Evolutionary conservation across 1,139 yeast genomes (phyloP).

Genomic region (Taiozyma sp.): DNA sequence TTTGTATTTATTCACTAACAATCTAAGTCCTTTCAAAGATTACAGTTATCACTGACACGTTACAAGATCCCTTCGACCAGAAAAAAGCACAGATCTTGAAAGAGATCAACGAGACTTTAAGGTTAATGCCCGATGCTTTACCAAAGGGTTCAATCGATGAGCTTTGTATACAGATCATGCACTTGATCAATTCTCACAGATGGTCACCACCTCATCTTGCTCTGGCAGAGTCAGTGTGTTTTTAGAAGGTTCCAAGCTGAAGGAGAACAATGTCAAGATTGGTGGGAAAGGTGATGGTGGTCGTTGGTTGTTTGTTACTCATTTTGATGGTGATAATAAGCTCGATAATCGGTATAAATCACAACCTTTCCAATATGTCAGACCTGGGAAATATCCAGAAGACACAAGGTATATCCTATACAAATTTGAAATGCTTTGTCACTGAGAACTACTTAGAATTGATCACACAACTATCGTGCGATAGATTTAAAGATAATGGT

Average conservation of each 20-base stretch:
- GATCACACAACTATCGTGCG: conserved; percentile 45
- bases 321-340: conserved; percentile 49
- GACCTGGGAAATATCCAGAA: not conserved
- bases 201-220: conserved; percentile 86
- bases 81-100: conserved; percentile 55
- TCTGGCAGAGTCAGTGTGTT: conserved; percentile 84
- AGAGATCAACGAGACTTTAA: conserved; percentile 43
- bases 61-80: conserved; percentile 56
- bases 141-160: conserved; percentile 84
- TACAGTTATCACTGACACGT: not conserved
- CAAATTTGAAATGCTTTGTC: conserved; percentile 56
- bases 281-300: conserved; percentile 93
- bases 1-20: no score
- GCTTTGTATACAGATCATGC: conserved; percentile 63
- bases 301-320: conserved; percentile 79
- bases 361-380: conserved; percentile 9
- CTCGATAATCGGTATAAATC: conserved; percentile 47
- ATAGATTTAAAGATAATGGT: conserved; percentile 59
- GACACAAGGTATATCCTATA: conserved; percentile 52
- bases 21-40: no score
- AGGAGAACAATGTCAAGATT: conserved; percentile 32
- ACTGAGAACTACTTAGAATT: conserved; percentile 41
- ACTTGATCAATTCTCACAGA: conserved; percentile 54
- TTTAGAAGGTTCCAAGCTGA: conserved; percentile 50
- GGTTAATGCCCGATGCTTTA: conserved; percentile 55